Evolutionary conservation across 257 asterid species (phyloP).

Genomic region (Oldenlandia corymbosa): DNA sequence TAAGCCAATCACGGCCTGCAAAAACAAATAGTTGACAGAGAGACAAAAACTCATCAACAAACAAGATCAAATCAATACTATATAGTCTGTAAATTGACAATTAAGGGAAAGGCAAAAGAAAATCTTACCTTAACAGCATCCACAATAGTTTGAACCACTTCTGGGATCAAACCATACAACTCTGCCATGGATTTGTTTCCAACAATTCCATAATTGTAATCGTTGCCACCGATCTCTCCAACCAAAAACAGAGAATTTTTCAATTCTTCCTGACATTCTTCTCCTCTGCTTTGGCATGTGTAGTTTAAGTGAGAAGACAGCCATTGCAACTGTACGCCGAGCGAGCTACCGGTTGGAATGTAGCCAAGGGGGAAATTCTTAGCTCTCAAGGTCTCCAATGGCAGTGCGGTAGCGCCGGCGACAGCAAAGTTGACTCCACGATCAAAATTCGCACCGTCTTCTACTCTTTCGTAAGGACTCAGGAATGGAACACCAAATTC

Average conservation of each 20-base stretch:
- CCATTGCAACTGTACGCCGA: neutral
- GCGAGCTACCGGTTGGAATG: neutral
- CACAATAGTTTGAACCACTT: constrained; percentile 5
- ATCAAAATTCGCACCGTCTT: neutral
- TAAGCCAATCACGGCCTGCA: neutral
- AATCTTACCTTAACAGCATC: neutral
- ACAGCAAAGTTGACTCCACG: constrained; percentile 3
- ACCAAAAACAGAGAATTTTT: constrained; percentile 23
- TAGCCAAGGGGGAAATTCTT: neutral
- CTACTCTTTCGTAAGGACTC: neutral
- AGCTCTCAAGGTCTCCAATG: neutral
- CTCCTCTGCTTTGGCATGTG: neutral
- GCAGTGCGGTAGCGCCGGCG: neutral
- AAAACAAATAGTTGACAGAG: too few species aligned
- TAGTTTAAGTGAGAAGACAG: neutral
- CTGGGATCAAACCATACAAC: constrained; percentile 1
- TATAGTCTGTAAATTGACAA: too few species aligned
- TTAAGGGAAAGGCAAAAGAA: too few species aligned
- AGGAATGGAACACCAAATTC: neutral
- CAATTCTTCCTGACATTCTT: constrained; percentile 20
- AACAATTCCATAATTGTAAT: constrained; percentile 21
- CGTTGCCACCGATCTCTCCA: constrained; percentile 38
- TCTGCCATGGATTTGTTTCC: neutral
- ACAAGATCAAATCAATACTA: too few species aligned
- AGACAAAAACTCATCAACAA: too few species aligned